Conservation (phyloP, 2,329 filamentous ascomycete genomes). For the Pestalotiopsis sp. region DNA sequence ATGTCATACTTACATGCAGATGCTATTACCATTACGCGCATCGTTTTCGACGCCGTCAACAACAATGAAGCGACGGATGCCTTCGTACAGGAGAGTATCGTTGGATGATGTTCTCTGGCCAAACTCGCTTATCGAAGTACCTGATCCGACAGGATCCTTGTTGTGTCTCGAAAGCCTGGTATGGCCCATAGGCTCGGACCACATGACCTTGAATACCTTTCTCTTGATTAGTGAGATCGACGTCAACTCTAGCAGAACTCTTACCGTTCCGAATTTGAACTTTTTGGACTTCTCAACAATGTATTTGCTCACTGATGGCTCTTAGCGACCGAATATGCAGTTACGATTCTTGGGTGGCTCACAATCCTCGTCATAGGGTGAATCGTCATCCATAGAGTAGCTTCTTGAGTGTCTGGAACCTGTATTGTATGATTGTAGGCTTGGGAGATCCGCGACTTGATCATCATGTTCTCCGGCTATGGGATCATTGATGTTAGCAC, state of each 20-base stretch:
- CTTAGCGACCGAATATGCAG: neutral
- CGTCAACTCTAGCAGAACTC: neutral
- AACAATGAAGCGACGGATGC: conserved; percentile 58
- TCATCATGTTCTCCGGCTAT: neutral
- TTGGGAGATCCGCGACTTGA: neutral
- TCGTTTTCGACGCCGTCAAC: conserved; percentile 31
- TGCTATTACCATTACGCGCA: conserved; percentile 54
- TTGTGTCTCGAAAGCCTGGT: neutral
- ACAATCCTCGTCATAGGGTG: neutral
- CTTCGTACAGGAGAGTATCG: conserved; percentile 42
- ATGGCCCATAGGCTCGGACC: conserved; percentile 52
- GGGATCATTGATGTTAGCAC: neutral
- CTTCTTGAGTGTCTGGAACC: neutral
- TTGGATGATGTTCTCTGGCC: neutral
- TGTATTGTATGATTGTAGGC: neutral
- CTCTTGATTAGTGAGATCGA: neutral
- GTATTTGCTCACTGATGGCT: neutral
- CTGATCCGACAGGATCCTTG: neutral
- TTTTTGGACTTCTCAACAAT: neutral
- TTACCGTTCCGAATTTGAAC: neutral
- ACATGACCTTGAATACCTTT: conserved; percentile 39
- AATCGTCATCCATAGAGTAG: neutral
- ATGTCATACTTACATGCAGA: conserved; percentile 53
- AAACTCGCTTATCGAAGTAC: neutral
- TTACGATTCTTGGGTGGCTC: neutral